These are phyloP conservation scores for Rheum nobile DNA, from an alignment of 148 eudicot genomes.

Conservation along the genomic window DNA sequence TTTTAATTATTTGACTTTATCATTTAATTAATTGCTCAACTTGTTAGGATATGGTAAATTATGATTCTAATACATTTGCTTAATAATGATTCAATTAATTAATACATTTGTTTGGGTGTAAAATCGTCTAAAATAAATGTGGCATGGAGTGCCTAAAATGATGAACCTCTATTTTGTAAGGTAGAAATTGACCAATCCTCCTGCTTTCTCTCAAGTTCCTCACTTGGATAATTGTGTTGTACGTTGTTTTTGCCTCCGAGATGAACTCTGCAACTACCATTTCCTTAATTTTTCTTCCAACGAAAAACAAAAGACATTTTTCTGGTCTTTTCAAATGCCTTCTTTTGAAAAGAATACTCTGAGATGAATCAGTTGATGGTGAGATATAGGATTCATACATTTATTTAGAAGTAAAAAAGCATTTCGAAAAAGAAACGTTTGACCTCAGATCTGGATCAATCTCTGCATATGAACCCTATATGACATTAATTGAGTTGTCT, in stretches of 20 bases:
- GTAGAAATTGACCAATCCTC: neutral
- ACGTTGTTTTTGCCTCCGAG: conserved; percentile 1
- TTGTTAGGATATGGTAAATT: too few species aligned
- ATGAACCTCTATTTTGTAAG: neutral
- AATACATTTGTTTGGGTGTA: too few species aligned
- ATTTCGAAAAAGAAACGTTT: neutral
- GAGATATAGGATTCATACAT: neutral
- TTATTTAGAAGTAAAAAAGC: neutral
- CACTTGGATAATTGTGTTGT: neutral
- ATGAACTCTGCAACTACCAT: conserved; percentile 1
- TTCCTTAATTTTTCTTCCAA: neutral
- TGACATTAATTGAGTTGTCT: neutral
- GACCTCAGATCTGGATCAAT: neutral
- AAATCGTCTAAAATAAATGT: too few species aligned
- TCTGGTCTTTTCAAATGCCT: neutral
- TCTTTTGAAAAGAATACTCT: neutral
- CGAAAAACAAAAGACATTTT: neutral
- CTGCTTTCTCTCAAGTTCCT: neutral
- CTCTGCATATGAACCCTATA: neutral
- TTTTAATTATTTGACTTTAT: too few species aligned
- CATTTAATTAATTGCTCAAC: too few species aligned
- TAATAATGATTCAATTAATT: too few species aligned
- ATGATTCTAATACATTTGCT: too few species aligned
- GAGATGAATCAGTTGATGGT: neutral
- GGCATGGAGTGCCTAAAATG: neutral